Conservation (phyloP, 257 asterid species). For the Primulina eburnea region DNA sequence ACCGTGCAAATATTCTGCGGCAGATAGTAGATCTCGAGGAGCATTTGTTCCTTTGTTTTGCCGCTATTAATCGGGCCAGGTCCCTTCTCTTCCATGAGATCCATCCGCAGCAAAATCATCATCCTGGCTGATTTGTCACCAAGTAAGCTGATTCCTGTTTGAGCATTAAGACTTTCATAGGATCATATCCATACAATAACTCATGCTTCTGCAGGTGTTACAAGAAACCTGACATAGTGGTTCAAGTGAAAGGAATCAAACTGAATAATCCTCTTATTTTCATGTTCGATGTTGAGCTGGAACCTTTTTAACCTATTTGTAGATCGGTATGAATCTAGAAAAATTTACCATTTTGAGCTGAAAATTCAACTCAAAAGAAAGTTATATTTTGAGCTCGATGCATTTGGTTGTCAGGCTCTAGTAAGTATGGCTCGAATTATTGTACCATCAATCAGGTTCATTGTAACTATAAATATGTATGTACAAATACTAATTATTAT, state of each 20-base stretch:
- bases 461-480: background rate
- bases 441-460: background rate
- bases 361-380: background rate
- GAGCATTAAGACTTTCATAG: background rate
- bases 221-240: background rate
- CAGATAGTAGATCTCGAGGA: slow-evolving; percentile 80
- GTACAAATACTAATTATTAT: background rate
- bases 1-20: slow-evolving; percentile 47
- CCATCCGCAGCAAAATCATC: slow-evolving; percentile 25
- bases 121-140: slow-evolving; percentile 20
- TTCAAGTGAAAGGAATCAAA: background rate
- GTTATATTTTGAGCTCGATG: no score
- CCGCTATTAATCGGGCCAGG: slow-evolving; percentile 74
- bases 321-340: background rate
- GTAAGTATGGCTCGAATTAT: no score
- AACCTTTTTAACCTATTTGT: background rate
- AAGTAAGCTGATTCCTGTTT: slow-evolving; percentile 22
- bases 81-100: slow-evolving; percentile 58
- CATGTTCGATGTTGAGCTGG: background rate
- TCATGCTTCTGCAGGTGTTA: slow-evolving; percentile 2
- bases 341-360: background rate
- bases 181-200: background rate
- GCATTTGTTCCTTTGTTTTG: slow-evolving; percentile 74
- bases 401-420: background rate
- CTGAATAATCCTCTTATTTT: background rate